These are phyloP conservation scores for Baudoinia panamericana DNA, from an alignment of 495 filamentous ascomycete species.

Conservation along the genomic window DNA sequence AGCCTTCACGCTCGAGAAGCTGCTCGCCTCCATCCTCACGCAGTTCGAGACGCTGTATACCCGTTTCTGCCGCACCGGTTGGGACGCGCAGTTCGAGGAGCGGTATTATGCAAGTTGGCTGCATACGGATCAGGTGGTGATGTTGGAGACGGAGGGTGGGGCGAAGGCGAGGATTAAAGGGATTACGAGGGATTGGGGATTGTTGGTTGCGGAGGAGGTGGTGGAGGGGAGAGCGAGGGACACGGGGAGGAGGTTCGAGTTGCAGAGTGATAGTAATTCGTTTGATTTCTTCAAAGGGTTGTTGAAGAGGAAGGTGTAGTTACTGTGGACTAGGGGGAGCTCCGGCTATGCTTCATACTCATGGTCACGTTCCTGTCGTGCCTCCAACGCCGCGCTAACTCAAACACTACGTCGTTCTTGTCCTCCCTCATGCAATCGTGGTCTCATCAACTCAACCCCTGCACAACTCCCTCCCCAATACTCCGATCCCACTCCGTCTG, in stretches of 20 bases:
- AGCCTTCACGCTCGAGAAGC: conserved; percentile 59
- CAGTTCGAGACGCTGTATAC: conserved; percentile 67
- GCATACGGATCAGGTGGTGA: conserved; percentile 81
- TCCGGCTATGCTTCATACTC: neutral
- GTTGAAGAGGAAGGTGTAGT: conserved; percentile 62
- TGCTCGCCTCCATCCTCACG: conserved; percentile 71
- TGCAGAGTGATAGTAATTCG: conserved; percentile 95
- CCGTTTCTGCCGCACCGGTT: conserved; percentile 59
- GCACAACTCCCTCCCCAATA: conserved; percentile 42
- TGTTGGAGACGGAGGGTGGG: conserved; percentile 70
- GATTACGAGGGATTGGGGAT: conserved; percentile 77
- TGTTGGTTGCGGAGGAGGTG: conserved; percentile 73
- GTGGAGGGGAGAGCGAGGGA: conserved; percentile 50
- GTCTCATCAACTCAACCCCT: conserved; percentile 30
- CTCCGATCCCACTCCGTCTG: conserved; percentile 43
- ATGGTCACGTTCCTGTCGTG: neutral
- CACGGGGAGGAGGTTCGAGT: conserved; percentile 68
- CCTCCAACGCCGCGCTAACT: too few species aligned
- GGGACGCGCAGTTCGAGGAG: conserved; percentile 54
- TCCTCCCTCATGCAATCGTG: too few species aligned
- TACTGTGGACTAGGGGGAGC: neutral
- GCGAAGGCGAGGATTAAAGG: conserved; percentile 70
- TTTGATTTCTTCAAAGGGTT: conserved; percentile 95
- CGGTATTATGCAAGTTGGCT: conserved; percentile 82
- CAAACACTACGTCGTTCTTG: too few species aligned